Base-by-base conservation (phyloP, 352 stramenopile species). In the Stramenopiles sp. region DNA sequence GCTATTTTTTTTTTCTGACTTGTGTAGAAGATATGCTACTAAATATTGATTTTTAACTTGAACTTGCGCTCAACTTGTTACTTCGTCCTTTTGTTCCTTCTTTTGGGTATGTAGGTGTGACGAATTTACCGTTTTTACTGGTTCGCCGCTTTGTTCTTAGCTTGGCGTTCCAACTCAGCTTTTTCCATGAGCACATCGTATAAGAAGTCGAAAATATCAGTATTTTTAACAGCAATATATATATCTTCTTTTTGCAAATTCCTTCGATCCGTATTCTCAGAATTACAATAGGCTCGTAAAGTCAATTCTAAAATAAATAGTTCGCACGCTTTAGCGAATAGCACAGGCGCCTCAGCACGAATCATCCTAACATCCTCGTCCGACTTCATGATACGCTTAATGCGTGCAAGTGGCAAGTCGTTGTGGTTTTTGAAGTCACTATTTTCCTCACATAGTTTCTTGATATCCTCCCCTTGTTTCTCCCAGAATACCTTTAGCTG, bases 381-480 rank as follows among this genome's bases (percentile, higher is more conserved):
- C 55, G 91, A 97, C 88, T 99, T 99, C 96, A 99, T 99, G 84
- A 99, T 99, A 31, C 95, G 89, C 88, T 99, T 99, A 89, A 99
- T 99, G 55, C 96, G 89, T 27, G 95, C 95, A 75, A 99, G 86
- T 22, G 96, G 96, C 75, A 99, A 88, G 86, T 99, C 95, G 86
- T 99, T 99, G 90, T 99, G 95, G 84, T 97, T 98, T 89, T 99
- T 99, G 82, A 99, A 99, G 83, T 98, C 90, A 55, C 39, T 55
- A 55, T 55, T 55, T 55, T 55, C 39, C 14, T 55, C 39, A 55
- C 39, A 55, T 55, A 55, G 14, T 55, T 55, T 55, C 14, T 55
- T 55, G 14, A 55, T 55, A 55, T 55, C 39, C 14, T 55, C 39
- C 4, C 39, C 39, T 55, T 55, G 39, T 55, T 55, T 55, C 14